A percentile compares a stretch with the other conserved stretches of the same genome.
phyloP scores from a whole-genome alignment of 352 stramenopile genomes.

The Phytophthora pluvialis region DNA sequence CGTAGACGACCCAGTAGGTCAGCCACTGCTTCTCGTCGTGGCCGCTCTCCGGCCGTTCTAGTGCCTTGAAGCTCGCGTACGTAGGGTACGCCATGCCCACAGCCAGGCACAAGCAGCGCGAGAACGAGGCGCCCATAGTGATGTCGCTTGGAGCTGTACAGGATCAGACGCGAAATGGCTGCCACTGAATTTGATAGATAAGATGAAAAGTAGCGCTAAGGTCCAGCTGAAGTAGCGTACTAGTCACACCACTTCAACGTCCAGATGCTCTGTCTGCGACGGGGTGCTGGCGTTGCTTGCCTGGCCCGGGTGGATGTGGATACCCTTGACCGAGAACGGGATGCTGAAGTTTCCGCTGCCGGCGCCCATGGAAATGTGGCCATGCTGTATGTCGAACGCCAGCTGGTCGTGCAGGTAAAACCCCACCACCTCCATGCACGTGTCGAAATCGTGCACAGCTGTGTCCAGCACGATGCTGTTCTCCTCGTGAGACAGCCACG shows the following conservation, averaged over 20 bases:
- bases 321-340: constrained; percentile 69
- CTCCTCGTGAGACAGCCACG: constrained; percentile 66
- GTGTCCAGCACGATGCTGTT: constrained; percentile 69
- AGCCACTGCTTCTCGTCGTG: constrained; percentile 87
- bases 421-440: constrained; percentile 66
- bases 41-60: constrained; percentile 53
- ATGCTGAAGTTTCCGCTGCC: constrained; percentile 76
- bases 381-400: constrained; percentile 70
- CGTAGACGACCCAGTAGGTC: constrained; percentile 97
- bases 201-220: constrained; percentile 8
- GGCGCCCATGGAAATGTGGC: constrained; percentile 59
- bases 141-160: not conserved
- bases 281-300: constrained; percentile 2
- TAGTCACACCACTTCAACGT: constrained; percentile 27
- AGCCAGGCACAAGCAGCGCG: constrained; percentile 58
- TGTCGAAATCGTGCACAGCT: constrained; percentile 63
- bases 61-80: constrained; percentile 81
- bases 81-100: constrained; percentile 67
- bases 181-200: constrained; percentile 12
- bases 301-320: constrained; percentile 62
- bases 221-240: constrained; percentile 21
- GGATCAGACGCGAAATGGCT: constrained; percentile 14
- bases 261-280: constrained; percentile 12
- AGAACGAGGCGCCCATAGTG: constrained; percentile 59
- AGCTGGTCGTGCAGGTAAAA: constrained; percentile 74